Evolutionary conservation across 768 basidiomycete species (phyloP), one percentile per base, ranked within the genome.

Genomic region (Pleurotus djamor): DNA sequence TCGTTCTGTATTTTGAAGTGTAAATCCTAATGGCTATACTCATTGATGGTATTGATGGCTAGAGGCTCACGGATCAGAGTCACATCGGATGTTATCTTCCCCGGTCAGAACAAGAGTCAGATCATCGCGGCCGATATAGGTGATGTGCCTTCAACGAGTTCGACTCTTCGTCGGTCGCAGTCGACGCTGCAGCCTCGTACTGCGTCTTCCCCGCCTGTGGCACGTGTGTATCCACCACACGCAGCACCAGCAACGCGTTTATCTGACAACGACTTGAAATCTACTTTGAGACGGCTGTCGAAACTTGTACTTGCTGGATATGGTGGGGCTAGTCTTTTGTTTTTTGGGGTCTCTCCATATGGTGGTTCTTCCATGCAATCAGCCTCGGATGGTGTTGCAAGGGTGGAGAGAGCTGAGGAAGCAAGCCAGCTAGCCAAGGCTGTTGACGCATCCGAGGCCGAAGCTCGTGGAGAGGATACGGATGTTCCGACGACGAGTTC

Each of bases 301-400:
- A 92, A 92, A 69, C 84, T 94, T 74, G 89, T 90, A 1, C 76
- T 94, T 5, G 92, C 90, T 1, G 90, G 91, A 2, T 94, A 94
- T 64, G 92, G 92, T 12, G 92, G 92, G 1, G 87, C 91, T 0
- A 87, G 85, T 49, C 77, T 93, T 33, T 71, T 92, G 37, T 93
- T 94, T 73, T 94, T 94, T 62, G 92, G 92, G 5, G 80, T 92
- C 6, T 75, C 78, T 4, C 74, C 79, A 0, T 63, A 61, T 51
- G 74, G 82, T 0, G 72, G 74, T 7, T 61, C 65, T 14, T 63
- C 72, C 4, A 61, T 72, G 0, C 59, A 68, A 61, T 67, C 63
- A 32, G 64, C 54, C 58, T 66, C 72, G 8, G 73, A 72, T 21
- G 63, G 66, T 68, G 64, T 38, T 63, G 61, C 6, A 60, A 28